Evolutionary conservation across 2,329 filamentous ascomycete genomes (phyloP), one percentile per base, ranked within the genome.

Genomic region (Sporothrix brunneoviolacea): DNA sequence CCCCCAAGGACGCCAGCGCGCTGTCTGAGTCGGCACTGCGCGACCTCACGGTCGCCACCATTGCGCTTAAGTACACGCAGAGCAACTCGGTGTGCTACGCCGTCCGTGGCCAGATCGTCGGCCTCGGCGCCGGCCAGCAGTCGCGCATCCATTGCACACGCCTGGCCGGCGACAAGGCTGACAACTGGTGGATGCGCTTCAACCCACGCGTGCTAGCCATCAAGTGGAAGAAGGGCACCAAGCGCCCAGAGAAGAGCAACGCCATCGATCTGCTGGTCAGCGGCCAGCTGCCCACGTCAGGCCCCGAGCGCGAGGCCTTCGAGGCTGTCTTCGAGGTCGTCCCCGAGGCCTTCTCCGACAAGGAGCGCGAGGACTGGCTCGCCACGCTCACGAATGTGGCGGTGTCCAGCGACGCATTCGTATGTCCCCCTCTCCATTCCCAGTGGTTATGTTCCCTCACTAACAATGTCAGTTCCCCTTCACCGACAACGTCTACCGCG

Each of bases 181-280:
- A 98, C 71, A 96, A 95, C 77, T 97, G 91, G 91, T 98, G 91
- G 93, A 86, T 98, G 77, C 87, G 93, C 63, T 97, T 97, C 82
- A 88, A 96, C 75, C 84, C 88, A 60, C 85, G 88, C 48, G 88
- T 93, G 12, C 78, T 97, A 44, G 77, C 75, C 64, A 85, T 98
- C 67, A 88, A 91, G 75, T 98, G 90, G 88, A 96, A 95, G 80
- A 91, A 93, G 74, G 91, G 93, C 62, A 89, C 87, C 65, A 97
- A 97, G 83, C 83, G 93, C 52, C 80, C 93, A 41, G 91, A 96
- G 69, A 98, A 97, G 82, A 94, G 87, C 75, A 98, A 98, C 68
- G 91, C 91, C 58, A 96, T 97, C 64, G 93, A 97, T 66, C 77
- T 97, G 64, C 82, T 97, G 57, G 93, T 93, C 68, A 93, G 88